Percentiles rank a stretch among this genome's conserved stretches.
These are phyloP conservation scores for Heterobasidion occidentale DNA, from an alignment of 1,284 basidiomycete species.

Conservation along the genomic window DNA sequence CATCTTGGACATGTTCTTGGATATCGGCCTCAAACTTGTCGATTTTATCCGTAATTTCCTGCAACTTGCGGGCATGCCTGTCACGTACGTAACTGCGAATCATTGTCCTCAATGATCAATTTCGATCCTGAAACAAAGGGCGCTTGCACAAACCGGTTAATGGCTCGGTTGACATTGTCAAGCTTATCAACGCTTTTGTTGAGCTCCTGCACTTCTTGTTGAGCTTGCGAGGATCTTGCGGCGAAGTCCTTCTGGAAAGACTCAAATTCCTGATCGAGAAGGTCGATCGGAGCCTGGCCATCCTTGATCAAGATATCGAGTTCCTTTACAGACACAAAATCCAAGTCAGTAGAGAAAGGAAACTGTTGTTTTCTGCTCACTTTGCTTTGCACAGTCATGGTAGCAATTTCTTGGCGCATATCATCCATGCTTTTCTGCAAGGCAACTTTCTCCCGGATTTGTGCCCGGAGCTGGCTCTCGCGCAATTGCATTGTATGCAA, in stretches of 20 bases:
- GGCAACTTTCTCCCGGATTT: slow-evolving; percentile 55
- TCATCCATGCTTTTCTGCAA: slow-evolving; percentile 55
- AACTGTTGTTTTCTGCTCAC: slow-evolving; percentile 8
- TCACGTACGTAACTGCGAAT: slow-evolving; percentile 63
- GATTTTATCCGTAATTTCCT: slow-evolving; percentile 56
- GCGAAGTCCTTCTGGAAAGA: slow-evolving; percentile 46
- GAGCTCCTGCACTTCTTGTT: slow-evolving; percentile 52
- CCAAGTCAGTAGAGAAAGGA: slow-evolving; percentile 2
- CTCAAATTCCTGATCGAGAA: slow-evolving; percentile 55
- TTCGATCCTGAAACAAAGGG: background rate
- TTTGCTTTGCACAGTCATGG: slow-evolving; percentile 19
- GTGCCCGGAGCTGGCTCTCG: slow-evolving; percentile 52
- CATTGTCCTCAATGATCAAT: slow-evolving; percentile 1
- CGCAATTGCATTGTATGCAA: slow-evolving; percentile 57
- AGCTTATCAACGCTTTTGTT: slow-evolving; percentile 62
- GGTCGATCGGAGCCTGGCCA: slow-evolving; percentile 61
- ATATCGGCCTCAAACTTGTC: slow-evolving; percentile 55
- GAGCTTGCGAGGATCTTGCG: slow-evolving; percentile 42
- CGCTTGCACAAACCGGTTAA: slow-evolving; percentile 48
- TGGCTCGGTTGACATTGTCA: slow-evolving; percentile 46
- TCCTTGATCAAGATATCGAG: slow-evolving; percentile 57
- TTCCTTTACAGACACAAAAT: slow-evolving; percentile 33
- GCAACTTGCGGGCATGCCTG: slow-evolving; percentile 54
- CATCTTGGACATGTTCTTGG: slow-evolving; percentile 41
- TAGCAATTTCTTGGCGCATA: slow-evolving; percentile 51